Evolutionary conservation across 768 basidiomycete species (phyloP).

Genomic region (Leccinum disarticulatum): DNA sequence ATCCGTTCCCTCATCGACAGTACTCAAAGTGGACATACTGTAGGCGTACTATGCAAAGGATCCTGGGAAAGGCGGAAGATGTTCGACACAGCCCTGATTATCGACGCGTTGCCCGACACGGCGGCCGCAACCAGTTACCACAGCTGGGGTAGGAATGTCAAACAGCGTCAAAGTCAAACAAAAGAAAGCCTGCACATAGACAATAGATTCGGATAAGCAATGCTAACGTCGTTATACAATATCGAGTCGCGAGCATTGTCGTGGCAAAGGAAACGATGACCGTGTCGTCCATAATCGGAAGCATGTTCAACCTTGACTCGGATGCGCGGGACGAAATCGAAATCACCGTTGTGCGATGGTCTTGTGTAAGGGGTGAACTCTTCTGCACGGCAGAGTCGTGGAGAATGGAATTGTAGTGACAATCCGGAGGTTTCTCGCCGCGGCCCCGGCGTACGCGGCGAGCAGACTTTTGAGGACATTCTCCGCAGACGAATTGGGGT

Average conservation of each 20-base stretch:
- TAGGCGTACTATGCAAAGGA: slow-evolving; percentile 38
- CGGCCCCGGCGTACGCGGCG: slow-evolving; percentile 46
- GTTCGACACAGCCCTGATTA: slow-evolving; percentile 68
- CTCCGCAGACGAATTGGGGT: slow-evolving; percentile 60
- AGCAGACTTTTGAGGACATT: slow-evolving; percentile 62
- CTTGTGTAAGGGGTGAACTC: slow-evolving; percentile 41
- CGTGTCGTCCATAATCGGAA: slow-evolving; percentile 61
- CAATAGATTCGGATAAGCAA: slow-evolving; percentile 68
- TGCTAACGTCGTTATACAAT: slow-evolving; percentile 69
- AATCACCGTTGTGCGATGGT: slow-evolving; percentile 40
- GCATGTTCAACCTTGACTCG: slow-evolving; percentile 57
- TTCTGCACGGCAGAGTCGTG: slow-evolving; percentile 56
- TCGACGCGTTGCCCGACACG: slow-evolving; percentile 65
- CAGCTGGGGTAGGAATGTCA: slow-evolving; percentile 46
- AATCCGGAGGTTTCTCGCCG: slow-evolving; percentile 37
- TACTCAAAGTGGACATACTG: slow-evolving; percentile 58
- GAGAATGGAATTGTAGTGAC: slow-evolving; percentile 68
- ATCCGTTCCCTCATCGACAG: slow-evolving; percentile 52
- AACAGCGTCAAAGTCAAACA: neutral
- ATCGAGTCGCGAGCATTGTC: slow-evolving; percentile 74
- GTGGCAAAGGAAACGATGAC: slow-evolving; percentile 74
- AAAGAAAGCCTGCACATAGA: slow-evolving; percentile 54
- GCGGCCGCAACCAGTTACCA: too few species aligned
- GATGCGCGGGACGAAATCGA: too few species aligned
- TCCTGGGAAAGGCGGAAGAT: slow-evolving; percentile 74